A percentile compares a stretch with the other conserved stretches of the same genome.
Conservation (phyloP, 495 filamentous ascomycete species). For the Daldinia decipiens region DNA sequence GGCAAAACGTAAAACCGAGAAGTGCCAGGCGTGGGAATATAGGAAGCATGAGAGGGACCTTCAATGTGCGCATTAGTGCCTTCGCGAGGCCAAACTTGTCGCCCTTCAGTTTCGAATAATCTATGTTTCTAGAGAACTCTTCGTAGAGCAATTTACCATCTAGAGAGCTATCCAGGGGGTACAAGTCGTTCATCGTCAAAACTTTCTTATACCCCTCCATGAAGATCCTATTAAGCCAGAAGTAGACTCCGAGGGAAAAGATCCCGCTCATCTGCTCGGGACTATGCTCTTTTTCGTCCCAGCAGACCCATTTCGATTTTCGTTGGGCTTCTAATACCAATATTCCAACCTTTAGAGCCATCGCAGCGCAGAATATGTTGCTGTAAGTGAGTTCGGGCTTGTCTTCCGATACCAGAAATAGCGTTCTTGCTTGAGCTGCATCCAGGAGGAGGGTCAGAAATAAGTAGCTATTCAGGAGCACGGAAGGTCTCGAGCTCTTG, state of each 20-base stretch:
- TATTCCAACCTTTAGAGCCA: conserved; percentile 42
- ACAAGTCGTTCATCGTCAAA: not conserved
- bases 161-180: not conserved
- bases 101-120: conserved; percentile 1
- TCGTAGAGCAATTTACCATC: not conserved
- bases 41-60: conserved; percentile 47
- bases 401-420: conserved; percentile 63
- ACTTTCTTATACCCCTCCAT: conserved; percentile 54
- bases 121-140: not conserved
- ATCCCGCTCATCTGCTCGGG: conserved; percentile 70
- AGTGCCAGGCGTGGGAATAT: conserved; percentile 47
- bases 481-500: conserved; percentile 64
- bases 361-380: conserved; percentile 58
- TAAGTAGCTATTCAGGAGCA: conserved; percentile 69
- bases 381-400: conserved; percentile 45
- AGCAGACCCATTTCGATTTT: conserved; percentile 57
- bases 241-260: conserved; percentile 63
- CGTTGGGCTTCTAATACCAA: conserved; percentile 64
- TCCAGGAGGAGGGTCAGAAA: conserved; percentile 70
- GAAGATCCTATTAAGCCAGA: conserved; percentile 69
- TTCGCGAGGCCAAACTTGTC: not conserved
- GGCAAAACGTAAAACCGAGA: conserved; percentile 65
- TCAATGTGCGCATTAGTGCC: conserved; percentile 50
- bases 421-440: conserved; percentile 62
- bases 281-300: conserved; percentile 55